A percentile compares a stretch with the other conserved stretches of the same genome.
Evolutionary conservation across 1,139 yeast genomes (phyloP).

Genomic region (Entelexis sorbosivorans): DNA sequence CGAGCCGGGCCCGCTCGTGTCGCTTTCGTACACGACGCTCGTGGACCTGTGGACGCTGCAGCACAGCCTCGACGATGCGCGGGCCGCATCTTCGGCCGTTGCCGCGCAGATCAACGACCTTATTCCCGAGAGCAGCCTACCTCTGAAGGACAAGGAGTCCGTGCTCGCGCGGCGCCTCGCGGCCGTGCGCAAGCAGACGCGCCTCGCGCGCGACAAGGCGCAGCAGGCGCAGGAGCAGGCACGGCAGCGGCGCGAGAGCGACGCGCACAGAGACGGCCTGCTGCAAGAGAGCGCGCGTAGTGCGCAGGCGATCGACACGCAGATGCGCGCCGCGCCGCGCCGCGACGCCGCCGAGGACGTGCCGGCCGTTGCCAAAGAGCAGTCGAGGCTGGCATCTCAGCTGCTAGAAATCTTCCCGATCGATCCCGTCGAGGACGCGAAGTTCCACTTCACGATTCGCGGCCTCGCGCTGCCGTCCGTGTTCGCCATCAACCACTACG

Average conservation of each 20-base stretch:
- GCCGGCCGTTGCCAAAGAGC: constrained; percentile 15
- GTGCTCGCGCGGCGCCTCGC: constrained; percentile 4
- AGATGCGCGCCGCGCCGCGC: background rate
- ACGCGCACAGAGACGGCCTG: background rate
- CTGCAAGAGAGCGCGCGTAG: background rate
- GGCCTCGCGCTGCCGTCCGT: constrained; percentile 27
- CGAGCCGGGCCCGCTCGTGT: background rate
- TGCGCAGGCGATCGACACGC: background rate
- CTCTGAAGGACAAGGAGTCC: constrained; percentile 1
- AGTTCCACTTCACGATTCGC: constrained; percentile 33
- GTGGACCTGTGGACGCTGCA: constrained; percentile 40
- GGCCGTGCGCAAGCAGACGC: background rate
- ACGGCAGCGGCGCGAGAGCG: background rate
- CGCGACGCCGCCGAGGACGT: background rate
- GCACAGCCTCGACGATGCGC: constrained; percentile 35
- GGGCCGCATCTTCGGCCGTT: constrained; percentile 26
- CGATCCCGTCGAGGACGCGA: constrained; percentile 24
- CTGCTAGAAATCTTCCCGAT: constrained; percentile 33
- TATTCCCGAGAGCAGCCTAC: constrained; percentile 7
- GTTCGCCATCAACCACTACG: constrained; percentile 24
- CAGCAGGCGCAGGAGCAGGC: background rate
- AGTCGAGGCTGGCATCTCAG: constrained; percentile 22
- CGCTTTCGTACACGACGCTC: constrained; percentile 28
- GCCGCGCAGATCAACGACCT: constrained; percentile 13
- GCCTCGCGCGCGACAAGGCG: background rate